Evolutionary conservation across 2,329 filamentous ascomycete species (phyloP), one percentile per base, ranked within the genome.

Genomic region (Fusarium oligoseptatum): DNA sequence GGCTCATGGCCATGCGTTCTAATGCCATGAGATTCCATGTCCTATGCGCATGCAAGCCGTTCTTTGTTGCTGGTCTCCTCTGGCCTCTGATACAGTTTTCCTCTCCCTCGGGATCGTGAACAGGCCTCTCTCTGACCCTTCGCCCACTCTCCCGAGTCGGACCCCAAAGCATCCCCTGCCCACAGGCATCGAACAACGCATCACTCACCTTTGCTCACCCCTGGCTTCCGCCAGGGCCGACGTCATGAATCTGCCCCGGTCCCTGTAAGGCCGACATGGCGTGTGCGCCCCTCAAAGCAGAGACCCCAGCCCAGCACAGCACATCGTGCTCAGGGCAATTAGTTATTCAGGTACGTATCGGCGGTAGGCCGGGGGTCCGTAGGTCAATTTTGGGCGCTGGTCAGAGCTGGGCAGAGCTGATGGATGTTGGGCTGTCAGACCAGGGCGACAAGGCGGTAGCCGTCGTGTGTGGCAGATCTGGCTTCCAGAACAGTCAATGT

Each of bases 121-220:
- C 77, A 79, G 77, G 68, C 77, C 77, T 78, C 75, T 72, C 62
- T 73, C 71, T 79, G 77, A 76, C 70, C 77, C 65, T 68, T 64
- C 60, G 75, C 64, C 76, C 57, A 67, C 29, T 70, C 67, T 64
- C 71, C 70, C 68, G 66, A 70, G 68, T 74, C 66, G 62, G 39
- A 77, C 64, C 68, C 70, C 64, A 67, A 76, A 67, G 45, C 61
- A 61, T 52, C 63, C 65, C 65, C 56, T 71, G 72, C 57, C 66
- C 66, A 27, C 41, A 72, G 67, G 66, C 71, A 74, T 62, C 70
- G 69, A 74, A 69, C 75, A 76, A 67, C 73, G 43, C 68, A 69
- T 72, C 67, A 71, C 55, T 58, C 64, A 62, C 66, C 66, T 68
- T 64, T 73, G 63, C 58, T 36, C 43, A 52, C 66, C 69, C 66